A percentile compares a stretch with the other conserved stretches of the same genome.
phyloP scores from a whole-genome alignment of 2,329 filamentous ascomycete genomes.

The Monosporascus ibericus region DNA sequence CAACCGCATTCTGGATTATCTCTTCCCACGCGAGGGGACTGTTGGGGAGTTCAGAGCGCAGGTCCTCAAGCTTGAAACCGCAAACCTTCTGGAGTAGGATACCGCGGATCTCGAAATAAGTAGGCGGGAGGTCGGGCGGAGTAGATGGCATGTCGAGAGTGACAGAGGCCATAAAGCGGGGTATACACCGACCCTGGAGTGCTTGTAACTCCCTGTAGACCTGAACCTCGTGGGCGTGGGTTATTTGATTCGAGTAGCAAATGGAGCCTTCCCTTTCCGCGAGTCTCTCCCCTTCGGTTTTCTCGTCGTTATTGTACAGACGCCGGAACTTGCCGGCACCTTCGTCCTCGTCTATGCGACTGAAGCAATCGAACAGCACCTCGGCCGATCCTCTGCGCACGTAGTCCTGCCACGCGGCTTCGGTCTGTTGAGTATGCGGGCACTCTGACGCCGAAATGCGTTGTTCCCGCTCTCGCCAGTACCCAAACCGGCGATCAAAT shows the following conservation, averaged over 20 bases:
- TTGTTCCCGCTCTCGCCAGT: fast-evolving
- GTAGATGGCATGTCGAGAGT: not conserved
- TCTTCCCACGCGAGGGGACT: not conserved
- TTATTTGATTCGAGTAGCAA: not conserved
- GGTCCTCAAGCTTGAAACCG: not conserved
- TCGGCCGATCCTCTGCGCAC: too few relatives aligned
- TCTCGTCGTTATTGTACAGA: not conserved
- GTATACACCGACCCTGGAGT: constrained; percentile 1
- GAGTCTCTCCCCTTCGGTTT: not conserved
- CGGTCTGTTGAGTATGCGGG: too few relatives aligned
- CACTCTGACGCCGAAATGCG: too few relatives aligned
- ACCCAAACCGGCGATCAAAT: too few relatives aligned
- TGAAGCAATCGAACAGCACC: too few relatives aligned
- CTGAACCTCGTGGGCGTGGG: not conserved
- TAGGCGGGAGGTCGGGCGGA: not conserved
- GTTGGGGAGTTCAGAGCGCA: not conserved
- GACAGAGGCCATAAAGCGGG: not conserved
- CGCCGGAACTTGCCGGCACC: fast-evolving
- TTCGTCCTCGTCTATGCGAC: too few relatives aligned
- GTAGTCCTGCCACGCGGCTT: too few relatives aligned
- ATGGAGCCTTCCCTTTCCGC: not conserved
- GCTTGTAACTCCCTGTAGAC: not conserved
- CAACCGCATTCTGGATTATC: not conserved
- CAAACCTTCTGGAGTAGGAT: not conserved
- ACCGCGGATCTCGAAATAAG: not conserved